Base-by-base conservation (phyloP, 768 basidiomycete genomes). In the Pholiota microspora region DNA sequence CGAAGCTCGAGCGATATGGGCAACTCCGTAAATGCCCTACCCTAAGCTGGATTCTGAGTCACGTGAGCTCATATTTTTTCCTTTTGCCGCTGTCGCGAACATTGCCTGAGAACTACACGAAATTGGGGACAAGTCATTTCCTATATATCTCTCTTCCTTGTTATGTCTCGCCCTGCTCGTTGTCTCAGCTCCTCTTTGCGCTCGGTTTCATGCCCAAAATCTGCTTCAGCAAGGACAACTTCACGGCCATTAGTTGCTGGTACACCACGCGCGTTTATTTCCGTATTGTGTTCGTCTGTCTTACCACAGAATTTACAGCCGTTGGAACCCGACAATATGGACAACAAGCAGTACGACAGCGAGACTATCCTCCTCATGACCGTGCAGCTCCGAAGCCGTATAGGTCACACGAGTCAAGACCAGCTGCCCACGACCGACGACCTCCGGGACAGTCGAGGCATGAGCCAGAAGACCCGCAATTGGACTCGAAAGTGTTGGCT, bases 111-210 rank as follows among this genome's bases (percentile, higher is more conserved):
- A 53, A 44, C 45, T 27, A 50, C 34, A 52, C 47, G 28, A 44
- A 45, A 49, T 48, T 51, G 49, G 38, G 42, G 29, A 23, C n/a
- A 13, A 13, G 12, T 45, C 21, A n/a, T n/a, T n/a, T 38, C 23
- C 24, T 12, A 35, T 48, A 36, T 52, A 49, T 27, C 24, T 44
- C 45, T 55, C 47, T 29, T 16, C 24, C 45, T 31, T 24, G 42
- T 34, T 38, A 73, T 71, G 71, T 70, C 70, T 61, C 59, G 66
- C 50, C 54, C 60, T 48, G 52, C 66, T 47, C 68, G 66, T 55
- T 63, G 61, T 58, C 38, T 71, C 49, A 54, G 59, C 49, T 60
- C 63, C 7, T 59, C 70, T 28, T 35, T 70, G 27, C 64, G 64
- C 42, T 28, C 47, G 12, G 16, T 48, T 10, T 38, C 44, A 2